A percentile compares a stretch with the other conserved stretches of the same genome.
phyloP scores from a whole-genome alignment of 2,329 filamentous ascomycete genomes.

The Pleurostoma richardsiae region DNA sequence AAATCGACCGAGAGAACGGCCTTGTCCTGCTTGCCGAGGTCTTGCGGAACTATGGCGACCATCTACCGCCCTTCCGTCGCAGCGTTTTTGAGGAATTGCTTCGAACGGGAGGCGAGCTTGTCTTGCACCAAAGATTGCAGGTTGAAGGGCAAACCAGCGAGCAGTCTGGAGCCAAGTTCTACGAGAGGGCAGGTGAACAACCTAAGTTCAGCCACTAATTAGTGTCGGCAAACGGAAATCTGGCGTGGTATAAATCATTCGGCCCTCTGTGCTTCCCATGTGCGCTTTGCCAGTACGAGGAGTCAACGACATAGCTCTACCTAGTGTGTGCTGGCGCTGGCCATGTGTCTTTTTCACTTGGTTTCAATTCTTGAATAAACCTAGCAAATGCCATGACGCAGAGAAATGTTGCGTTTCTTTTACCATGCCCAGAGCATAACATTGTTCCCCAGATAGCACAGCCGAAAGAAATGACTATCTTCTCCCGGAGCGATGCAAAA shows the following conservation, averaged over 20 bases:
- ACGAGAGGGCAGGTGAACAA: too few relatives aligned
- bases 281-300: too few relatives aligned
- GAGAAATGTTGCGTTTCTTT: conserved; percentile 4
- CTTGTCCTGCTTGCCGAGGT: conserved; percentile 54
- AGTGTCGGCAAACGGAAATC: too few relatives aligned
- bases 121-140: conserved; percentile 20
- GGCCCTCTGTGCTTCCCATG: too few relatives aligned
- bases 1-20: conserved; percentile 56
- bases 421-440: conserved; percentile 16
- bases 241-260: background rate
- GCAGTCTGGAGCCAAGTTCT: too few relatives aligned
- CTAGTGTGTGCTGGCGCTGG: too few relatives aligned
- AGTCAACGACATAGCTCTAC: too few relatives aligned
- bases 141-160: background rate
- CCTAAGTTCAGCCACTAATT: too few relatives aligned
- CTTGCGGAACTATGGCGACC: conserved; percentile 34
- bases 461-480: conserved; percentile 4
- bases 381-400: conserved; percentile 19
- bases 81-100: conserved; percentile 43
- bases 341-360: conserved; percentile 13
- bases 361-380: conserved; percentile 26
- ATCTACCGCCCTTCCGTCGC: conserved; percentile 31
- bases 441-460: background rate
- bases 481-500: conserved; percentile 2
- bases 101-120: conserved; percentile 41